These are phyloP conservation scores for Melampsora americana DNA, from an alignment of 1,284 basidiomycete genomes.

Conservation along the genomic window DNA sequence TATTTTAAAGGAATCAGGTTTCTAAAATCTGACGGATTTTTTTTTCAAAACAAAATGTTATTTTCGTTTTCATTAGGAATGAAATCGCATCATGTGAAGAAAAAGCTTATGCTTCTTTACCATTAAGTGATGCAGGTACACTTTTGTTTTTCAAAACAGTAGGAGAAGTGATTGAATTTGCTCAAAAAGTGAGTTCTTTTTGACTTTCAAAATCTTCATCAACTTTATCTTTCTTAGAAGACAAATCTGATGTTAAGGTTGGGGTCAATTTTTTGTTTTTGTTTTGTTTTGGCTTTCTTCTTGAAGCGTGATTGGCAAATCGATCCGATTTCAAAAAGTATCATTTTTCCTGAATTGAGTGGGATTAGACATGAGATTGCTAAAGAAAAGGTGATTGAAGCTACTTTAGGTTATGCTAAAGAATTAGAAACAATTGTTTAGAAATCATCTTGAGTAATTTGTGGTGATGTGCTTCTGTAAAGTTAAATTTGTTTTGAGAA, in stretches of 20 bases:
- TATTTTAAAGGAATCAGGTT: no score
- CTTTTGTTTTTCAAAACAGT: constrained; percentile 79
- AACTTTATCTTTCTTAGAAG: no score
- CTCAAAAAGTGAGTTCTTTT: constrained; percentile 62
- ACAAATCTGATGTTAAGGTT: no score
- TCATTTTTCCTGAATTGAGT: constrained; percentile 66
- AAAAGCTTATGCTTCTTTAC: constrained; percentile 78
- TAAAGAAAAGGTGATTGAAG: constrained; percentile 71
- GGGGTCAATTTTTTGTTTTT: no score
- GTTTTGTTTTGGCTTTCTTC: not conserved
- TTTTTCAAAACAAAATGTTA: no score
- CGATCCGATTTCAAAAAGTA: constrained; percentile 62
- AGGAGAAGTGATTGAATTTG: constrained; percentile 72
- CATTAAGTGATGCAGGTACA: constrained; percentile 80
- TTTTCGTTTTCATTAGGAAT: no score
- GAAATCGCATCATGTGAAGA: constrained; percentile 93
- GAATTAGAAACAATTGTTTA: constrained; percentile 79
- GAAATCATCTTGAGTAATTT: no score
- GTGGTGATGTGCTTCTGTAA: no score
- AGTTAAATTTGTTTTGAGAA: no score
- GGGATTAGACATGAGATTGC: constrained; percentile 74
- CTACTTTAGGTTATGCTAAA: constrained; percentile 71
- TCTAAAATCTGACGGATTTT: no score
- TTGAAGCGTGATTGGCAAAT: constrained; percentile 69
- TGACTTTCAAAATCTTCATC: no score